These are phyloP conservation scores for Ramaria sp. DNA, from an alignment of 768 basidiomycete species.

Conservation along the genomic window DNA sequence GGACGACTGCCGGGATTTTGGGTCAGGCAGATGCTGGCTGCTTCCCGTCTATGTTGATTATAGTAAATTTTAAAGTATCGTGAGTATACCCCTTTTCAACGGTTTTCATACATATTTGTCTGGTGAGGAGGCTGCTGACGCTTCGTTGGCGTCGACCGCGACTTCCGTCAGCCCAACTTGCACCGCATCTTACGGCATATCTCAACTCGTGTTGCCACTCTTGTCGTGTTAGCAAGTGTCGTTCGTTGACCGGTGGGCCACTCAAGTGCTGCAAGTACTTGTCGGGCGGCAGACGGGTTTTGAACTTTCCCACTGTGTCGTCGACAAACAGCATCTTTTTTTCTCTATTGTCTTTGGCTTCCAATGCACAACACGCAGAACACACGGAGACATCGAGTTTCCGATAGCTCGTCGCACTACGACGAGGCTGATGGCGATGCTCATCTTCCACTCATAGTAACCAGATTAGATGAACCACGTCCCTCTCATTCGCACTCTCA, in stretches of 20 bases:
- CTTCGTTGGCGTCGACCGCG: background rate
- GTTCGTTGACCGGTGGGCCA: background rate
- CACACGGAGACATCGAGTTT: background rate
- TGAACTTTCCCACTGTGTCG: conserved; percentile 4
- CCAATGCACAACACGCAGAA: conserved; percentile 2
- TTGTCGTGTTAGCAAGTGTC: background rate
- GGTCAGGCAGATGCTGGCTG: background rate
- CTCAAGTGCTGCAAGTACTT: background rate
- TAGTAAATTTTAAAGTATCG: background rate
- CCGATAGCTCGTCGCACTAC: conserved; percentile 13
- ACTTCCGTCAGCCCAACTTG: background rate
- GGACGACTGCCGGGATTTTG: background rate
- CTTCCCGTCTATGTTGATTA: background rate
- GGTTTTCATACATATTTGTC: background rate
- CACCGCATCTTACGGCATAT: background rate
- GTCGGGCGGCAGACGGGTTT: conserved; percentile 2
- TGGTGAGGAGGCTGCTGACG: background rate
- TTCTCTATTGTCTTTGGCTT: background rate
- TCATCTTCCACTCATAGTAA: conserved; percentile 27
- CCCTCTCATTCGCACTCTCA: conserved; percentile 29
- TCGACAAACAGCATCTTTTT: background rate
- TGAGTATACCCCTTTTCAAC: background rate
- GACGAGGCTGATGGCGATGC: conserved; percentile 39
- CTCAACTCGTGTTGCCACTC: background rate
- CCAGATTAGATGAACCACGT: conserved; percentile 41